Evolutionary conservation across 495 filamentous ascomycete species (phyloP).

Genomic region (Penicillium egyptiacum): DNA sequence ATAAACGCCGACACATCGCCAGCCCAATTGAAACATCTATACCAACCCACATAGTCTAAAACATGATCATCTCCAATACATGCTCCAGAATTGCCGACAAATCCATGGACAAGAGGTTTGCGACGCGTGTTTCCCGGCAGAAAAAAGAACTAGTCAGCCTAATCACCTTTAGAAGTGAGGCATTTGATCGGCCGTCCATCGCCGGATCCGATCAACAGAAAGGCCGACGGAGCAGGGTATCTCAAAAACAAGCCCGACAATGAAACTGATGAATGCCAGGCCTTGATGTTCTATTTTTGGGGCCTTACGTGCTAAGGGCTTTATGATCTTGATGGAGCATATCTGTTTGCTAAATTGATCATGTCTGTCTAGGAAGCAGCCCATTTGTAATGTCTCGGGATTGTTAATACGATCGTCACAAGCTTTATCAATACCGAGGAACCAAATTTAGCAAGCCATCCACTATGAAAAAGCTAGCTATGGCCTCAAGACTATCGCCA

Average conservation of each 20-base stretch:
- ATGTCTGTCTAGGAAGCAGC: neutral
- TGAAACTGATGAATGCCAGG: neutral
- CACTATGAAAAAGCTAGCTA: neutral
- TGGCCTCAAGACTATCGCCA: too few species aligned
- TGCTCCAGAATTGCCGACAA: neutral
- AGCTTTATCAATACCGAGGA: neutral
- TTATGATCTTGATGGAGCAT: neutral
- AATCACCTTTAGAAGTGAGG: too few species aligned
- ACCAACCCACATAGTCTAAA: neutral
- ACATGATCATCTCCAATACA: neutral
- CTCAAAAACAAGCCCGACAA: neutral
- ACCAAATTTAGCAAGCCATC: neutral
- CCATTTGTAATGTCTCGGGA: neutral
- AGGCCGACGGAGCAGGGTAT: neutral
- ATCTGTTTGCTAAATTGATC: neutral
- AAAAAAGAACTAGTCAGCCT: neutral
- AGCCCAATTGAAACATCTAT: neutral
- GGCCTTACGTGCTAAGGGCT: neutral
- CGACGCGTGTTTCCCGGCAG: too few species aligned
- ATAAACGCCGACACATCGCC: neutral
- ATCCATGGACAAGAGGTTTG: neutral
- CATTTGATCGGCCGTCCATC: neutral
- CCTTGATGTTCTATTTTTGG: neutral
- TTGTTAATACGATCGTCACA: neutral
- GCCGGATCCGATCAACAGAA: neutral